Percentiles rank a stretch among this genome's conserved stretches.
These are phyloP conservation scores for Perilla frutescens DNA, from an alignment of 257 asterid genomes.

Conservation along the genomic window DNA sequence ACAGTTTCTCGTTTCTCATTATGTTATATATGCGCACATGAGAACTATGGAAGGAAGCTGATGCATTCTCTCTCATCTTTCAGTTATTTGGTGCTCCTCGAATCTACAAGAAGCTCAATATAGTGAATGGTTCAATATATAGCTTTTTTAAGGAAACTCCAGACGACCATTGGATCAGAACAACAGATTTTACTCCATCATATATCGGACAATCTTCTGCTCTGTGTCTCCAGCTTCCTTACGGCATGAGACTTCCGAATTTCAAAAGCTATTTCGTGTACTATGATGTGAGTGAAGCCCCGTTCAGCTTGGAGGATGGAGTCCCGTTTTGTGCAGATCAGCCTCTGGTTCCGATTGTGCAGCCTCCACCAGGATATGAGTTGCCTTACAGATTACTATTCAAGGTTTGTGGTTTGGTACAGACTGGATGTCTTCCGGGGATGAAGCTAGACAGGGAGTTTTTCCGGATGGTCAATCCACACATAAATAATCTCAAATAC, in stretches of 20 bases:
- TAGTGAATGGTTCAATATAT: conserved; percentile 29
- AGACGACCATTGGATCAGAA: conserved; percentile 91
- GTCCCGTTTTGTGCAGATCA: conserved; percentile 47
- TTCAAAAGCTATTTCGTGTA: conserved; percentile 57
- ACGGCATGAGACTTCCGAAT: conserved; percentile 60
- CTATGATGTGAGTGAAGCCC: conserved; percentile 55
- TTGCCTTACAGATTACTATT: conserved; percentile 71
- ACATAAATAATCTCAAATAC: conserved; percentile 30
- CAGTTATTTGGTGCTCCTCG: conserved; percentile 89
- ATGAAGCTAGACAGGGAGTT: conserved; percentile 59
- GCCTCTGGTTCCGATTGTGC: conserved; percentile 73
- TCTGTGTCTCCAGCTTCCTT: conserved; percentile 69
- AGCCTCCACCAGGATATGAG: conserved; percentile 48
- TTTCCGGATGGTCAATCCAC: conserved; percentile 62
- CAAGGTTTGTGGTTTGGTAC: conserved; percentile 71
- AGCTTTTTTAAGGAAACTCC: conserved; percentile 52
- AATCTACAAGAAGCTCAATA: conserved; percentile 53
- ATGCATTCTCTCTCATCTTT: conserved; percentile 3
- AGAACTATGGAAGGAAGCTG: not conserved
- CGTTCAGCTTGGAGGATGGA: conserved; percentile 48
- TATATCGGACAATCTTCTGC: conserved; percentile 88
- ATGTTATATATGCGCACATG: not conserved
- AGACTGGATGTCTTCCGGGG: conserved; percentile 84
- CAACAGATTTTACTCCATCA: conserved; percentile 72
- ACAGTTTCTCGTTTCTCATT: not conserved